These are phyloP conservation scores for Aspergillus steynii DNA, from an alignment of 495 filamentous ascomycete genomes.

Conservation along the genomic window DNA sequence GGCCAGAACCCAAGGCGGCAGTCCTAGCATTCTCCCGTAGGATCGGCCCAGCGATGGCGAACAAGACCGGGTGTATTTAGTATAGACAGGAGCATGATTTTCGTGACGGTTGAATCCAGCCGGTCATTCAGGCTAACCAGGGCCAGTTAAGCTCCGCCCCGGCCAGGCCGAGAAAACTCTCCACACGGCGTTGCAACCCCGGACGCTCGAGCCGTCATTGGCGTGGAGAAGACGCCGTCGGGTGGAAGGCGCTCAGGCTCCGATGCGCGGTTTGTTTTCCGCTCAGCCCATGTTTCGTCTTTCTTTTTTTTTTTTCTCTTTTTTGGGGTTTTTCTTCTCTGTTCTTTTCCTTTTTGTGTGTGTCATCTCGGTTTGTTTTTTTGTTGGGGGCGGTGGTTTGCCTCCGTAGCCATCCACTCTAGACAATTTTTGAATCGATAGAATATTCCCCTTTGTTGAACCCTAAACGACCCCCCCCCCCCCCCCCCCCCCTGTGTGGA, in stretches of 20 bases:
- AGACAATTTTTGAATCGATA: background rate
- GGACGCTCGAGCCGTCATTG: constrained; percentile 2
- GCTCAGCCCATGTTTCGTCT: too few relatives aligned
- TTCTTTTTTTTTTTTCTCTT: too few relatives aligned
- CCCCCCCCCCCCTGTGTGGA: background rate
- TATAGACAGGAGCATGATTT: too few relatives aligned
- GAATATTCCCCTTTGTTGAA: background rate
- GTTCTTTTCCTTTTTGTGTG: background rate
- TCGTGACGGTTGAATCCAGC: too few relatives aligned
- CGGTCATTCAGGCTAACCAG: too few relatives aligned
- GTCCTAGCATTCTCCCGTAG: too few relatives aligned
- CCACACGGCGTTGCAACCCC: constrained; percentile 7
- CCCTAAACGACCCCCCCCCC: background rate
- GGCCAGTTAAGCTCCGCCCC: background rate
- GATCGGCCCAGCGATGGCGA: too few relatives aligned
- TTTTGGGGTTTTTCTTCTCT: background rate
- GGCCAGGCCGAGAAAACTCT: background rate
- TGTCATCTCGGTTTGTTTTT: background rate
- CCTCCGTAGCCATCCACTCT: background rate
- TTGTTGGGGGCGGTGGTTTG: background rate
- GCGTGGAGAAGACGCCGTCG: too few relatives aligned
- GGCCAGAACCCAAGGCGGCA: too few relatives aligned
- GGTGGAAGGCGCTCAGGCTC: too few relatives aligned
- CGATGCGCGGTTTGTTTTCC: background rate
- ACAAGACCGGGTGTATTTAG: too few relatives aligned